Evolutionary conservation across 352 stramenopile genomes (phyloP), one percentile per base, ranked within the genome.

Genomic region (Phytopythium oedochilum): DNA sequence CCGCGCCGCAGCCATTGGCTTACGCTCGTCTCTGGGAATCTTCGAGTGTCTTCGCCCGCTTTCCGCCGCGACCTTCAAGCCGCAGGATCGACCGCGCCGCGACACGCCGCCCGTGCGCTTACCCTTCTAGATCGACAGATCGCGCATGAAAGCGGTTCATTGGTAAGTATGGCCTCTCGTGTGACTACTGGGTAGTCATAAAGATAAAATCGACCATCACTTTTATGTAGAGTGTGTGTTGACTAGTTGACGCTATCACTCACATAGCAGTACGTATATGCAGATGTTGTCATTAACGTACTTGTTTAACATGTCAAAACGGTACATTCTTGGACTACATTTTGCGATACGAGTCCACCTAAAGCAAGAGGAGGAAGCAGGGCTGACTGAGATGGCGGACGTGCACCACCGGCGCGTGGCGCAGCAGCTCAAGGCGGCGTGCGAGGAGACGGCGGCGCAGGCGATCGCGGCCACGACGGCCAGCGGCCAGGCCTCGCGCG

Each of bases 391-490:
- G 15, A 84, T 91, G 81, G 78, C 78, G 10, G 77, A 89, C 62
- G 64, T 75, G 10, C 76, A 89, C 26, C 70, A 92, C 49, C 77
- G 77, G 54, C 75, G 75, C 50, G 75, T 90, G 20, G 84, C 84
- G 43, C 66, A 82, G 59, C 69, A 73, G 49, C 78, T 94, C 20
- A 90, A 91, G 64, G 64, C 83, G 58, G 84, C 84, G 35, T 94
- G 84, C 51, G 81, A 90, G 66, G 84, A 94, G 66, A 90, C 84
- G 3, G 84, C 84, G 29, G 66, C 57, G n/a, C 81, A 94, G 62
- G 84, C 84, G 36, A 87, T 94, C 48, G 76, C 70, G 10, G 84
- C 84, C 12, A 92, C 84, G 15, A 86, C 64, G 0, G 73, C 66
- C 25, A 86, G 73, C 7, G 84, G 84, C 4, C 81, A 94, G 56